Conservation (phyloP, 257 asterid species). For the Apocynum venetum region DNA sequence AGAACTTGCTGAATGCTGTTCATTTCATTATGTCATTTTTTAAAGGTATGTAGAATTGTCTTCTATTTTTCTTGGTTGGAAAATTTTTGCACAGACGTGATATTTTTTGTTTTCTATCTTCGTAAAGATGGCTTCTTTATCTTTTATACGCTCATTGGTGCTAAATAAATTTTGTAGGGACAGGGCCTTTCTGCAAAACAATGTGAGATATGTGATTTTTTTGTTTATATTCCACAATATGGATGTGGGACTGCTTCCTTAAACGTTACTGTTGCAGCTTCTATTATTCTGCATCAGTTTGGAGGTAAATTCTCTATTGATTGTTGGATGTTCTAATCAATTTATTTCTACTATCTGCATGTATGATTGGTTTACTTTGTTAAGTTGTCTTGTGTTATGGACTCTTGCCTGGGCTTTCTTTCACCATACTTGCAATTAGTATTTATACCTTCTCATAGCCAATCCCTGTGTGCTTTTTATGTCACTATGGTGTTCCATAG, state of each 20-base stretch:
- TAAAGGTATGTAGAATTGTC: not conserved
- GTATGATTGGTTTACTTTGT: not conserved
- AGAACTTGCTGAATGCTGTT: not conserved
- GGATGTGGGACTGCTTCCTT: slow-evolving; percentile 95
- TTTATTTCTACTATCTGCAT: not conserved
- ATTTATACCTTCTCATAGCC: not conserved
- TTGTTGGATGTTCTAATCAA: not conserved
- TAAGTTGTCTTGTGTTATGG: not conserved
- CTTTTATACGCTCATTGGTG: not conserved
- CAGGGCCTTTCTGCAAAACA: slow-evolving; percentile 92
- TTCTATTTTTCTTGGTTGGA: not conserved
- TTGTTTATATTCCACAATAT: slow-evolving; percentile 92
- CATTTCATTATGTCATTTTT: not conserved
- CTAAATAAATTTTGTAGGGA: slow-evolving; percentile 48
- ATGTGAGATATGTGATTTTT: slow-evolving; percentile 88
- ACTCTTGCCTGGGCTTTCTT: not conserved
- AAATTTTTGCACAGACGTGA: not conserved
- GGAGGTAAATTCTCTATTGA: slow-evolving; percentile 49
- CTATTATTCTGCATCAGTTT: slow-evolving; percentile 86
- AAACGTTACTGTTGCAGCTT: slow-evolving; percentile 94
- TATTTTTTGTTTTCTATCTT: not conserved
- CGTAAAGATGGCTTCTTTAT: not conserved
- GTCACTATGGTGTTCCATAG: not conserved
- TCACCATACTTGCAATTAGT: not conserved
- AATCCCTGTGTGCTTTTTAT: not conserved